Evolutionary conservation across 2,329 filamentous ascomycete species (phyloP).

Genomic region (Canariomyces notabilis): DNA sequence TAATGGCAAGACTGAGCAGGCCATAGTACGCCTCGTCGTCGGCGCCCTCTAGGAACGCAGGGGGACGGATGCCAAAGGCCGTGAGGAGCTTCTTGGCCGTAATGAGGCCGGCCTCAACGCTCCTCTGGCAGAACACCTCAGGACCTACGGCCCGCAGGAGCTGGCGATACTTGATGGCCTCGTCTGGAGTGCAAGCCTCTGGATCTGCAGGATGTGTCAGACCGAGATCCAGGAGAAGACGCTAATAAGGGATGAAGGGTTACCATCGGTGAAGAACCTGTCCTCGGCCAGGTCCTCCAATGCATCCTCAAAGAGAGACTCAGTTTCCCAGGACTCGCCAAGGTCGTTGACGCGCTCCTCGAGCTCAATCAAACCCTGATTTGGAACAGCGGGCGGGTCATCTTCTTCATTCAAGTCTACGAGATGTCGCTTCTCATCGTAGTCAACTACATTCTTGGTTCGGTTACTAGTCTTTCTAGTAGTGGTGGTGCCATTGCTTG

Average conservation of each 20-base stretch:
- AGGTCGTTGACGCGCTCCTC: constrained; percentile 49
- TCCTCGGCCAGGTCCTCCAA: constrained; percentile 55
- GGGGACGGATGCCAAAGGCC: constrained; percentile 74
- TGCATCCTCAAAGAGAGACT: constrained; percentile 59
- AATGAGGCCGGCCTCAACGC: constrained; percentile 62
- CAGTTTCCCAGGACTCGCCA: constrained; percentile 56
- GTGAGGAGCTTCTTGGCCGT: constrained; percentile 79
- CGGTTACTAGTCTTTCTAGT: constrained; percentile 22
- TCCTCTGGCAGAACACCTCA: constrained; percentile 67
- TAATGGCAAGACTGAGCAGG: constrained; percentile 71
- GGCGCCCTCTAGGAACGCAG: constrained; percentile 65
- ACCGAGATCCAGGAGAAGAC: constrained; percentile 17
- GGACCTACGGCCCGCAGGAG: constrained; percentile 73
- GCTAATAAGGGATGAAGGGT: constrained; percentile 21
- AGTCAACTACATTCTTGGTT: constrained; percentile 33
- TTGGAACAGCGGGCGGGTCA: constrained; percentile 12
- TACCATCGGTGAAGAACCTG: constrained; percentile 42
- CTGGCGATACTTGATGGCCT: constrained; percentile 63
- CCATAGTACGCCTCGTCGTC: constrained; percentile 71
- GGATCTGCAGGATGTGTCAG: constrained; percentile 30
- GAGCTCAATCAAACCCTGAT: constrained; percentile 34
- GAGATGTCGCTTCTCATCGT: constrained; percentile 26
- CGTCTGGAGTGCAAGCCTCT: constrained; percentile 59
- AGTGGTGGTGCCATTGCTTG: constrained; percentile 3
- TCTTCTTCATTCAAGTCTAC: constrained; percentile 29